Evolutionary conservation across 106 monocot genomes (phyloP), one percentile per base, ranked within the genome.

Genomic region (Apostasia ramifera): DNA sequence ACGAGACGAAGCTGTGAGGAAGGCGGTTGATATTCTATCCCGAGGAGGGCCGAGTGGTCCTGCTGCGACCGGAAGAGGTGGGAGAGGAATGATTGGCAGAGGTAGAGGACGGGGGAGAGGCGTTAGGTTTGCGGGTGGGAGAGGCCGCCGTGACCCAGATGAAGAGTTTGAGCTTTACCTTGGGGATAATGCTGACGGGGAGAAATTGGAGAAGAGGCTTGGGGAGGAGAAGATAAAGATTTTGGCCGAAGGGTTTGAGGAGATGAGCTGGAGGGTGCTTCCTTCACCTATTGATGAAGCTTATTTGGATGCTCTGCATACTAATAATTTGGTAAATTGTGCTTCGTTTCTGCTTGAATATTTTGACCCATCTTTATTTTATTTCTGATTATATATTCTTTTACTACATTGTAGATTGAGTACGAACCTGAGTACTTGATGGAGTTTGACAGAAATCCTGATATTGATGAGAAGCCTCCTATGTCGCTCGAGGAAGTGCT

Each of bases 361-460:
- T 49, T 71, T 39, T 39, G 48, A 49, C 8, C 3, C 49, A 8
- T 61, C 41, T 44, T 56, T 47, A 15, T 56, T 70, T 11, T 40
- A 58, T 3, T 40, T 3, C 46, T 43, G 5, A 55, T 66, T 55
- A 8, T 71, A 4, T 61, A 65, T 58, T 6, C 55, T 40, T 68
- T 1, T 74, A 74, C 68, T 26, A 26, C 26, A 26, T 5, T 73
- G 72, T 68, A 98, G 98, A 87, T 93, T 64, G 98, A 98, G 50
- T 90, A 83, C 61, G 98, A 98, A 74, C 98, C 98, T 40, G 98
- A 98, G 78, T 98, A 90, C 70, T 40, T 87, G 77, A 75, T 98
- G 75, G 77, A 73, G 44, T 93, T 98, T 53, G 80, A 81, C 49
- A 84, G 14, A 9, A 89, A 98, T 59, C 98, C 98, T 9, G 98